These are phyloP conservation scores for Lentinula novae-zelandiae DNA, from an alignment of 1,284 basidiomycete species.

Conservation along the genomic window DNA sequence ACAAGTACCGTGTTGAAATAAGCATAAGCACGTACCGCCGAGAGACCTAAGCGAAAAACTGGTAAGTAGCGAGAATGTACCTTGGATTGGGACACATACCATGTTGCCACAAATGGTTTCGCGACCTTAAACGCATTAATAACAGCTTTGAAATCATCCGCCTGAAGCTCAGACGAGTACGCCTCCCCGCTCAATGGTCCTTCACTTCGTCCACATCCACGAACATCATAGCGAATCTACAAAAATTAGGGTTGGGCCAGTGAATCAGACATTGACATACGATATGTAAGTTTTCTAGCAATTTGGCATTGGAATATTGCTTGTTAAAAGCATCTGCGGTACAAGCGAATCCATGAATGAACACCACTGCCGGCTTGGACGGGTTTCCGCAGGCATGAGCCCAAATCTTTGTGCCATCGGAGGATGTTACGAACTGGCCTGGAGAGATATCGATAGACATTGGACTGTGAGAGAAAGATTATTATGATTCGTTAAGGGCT, in stretches of 20 bases:
- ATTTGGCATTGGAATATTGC: slow-evolving; percentile 19
- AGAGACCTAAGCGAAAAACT: background rate
- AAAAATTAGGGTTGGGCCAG: background rate
- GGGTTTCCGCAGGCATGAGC: slow-evolving; percentile 37
- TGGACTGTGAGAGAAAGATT: background rate
- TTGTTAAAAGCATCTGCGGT: slow-evolving; percentile 1
- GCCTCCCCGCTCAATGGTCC: slow-evolving; percentile 3
- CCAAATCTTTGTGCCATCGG: slow-evolving; percentile 29
- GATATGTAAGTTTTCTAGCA: slow-evolving; percentile 30
- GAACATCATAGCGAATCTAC: slow-evolving; percentile 28
- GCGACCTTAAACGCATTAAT: slow-evolving; percentile 6
- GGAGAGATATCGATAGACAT: slow-evolving; percentile 10
- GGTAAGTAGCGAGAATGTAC: background rate
- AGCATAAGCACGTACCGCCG: background rate
- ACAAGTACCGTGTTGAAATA: background rate
- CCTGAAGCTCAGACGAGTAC: slow-evolving; percentile 5
- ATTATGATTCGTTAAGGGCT: background rate
- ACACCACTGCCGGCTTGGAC: slow-evolving; percentile 34
- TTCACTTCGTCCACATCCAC: slow-evolving; percentile 9
- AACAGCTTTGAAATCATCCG: slow-evolving; percentile 12
- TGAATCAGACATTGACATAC: slow-evolving; percentile 19
- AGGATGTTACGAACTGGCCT: slow-evolving; percentile 3
- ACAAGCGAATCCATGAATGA: slow-evolving; percentile 35
- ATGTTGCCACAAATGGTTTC: slow-evolving; percentile 8
- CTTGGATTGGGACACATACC: background rate